Percentiles rank a stretch among this genome's conserved stretches.
These are phyloP conservation scores for Claviceps paspali DNA, from an alignment of 2,329 filamentous ascomycete species.

Conservation along the genomic window DNA sequence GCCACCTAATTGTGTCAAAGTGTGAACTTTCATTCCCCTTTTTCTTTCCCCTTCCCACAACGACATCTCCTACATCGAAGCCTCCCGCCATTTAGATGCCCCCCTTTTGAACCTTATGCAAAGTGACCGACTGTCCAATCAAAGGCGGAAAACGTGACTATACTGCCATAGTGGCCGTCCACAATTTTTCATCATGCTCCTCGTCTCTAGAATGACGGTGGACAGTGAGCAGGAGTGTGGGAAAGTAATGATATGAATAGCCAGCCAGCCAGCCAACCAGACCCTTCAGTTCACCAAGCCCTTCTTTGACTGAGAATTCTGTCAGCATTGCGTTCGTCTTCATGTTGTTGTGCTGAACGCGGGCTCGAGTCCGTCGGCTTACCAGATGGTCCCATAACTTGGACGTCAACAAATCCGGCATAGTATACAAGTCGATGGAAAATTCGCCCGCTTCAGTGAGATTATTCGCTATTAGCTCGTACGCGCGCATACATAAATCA, in stretches of 20 bases:
- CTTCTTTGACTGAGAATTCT: slow-evolving; percentile 25
- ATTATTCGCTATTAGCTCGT: slow-evolving; percentile 21
- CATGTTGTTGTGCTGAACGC: background rate
- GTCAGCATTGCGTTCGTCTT: no score
- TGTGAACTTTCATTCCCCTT: no score
- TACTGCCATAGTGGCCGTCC: background rate
- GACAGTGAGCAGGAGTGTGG: background rate
- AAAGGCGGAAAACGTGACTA: background rate
- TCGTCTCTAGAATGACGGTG: background rate
- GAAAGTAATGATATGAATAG: background rate
- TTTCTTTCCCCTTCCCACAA: no score
- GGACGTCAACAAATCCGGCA: slow-evolving; percentile 77
- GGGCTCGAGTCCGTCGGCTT: slow-evolving; percentile 11
- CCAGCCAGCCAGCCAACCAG: no score
- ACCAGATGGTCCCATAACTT: slow-evolving; percentile 84
- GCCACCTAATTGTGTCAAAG: no score
- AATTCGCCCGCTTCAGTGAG: slow-evolving; percentile 67
- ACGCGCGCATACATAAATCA: slow-evolving; percentile 13
- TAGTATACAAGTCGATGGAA: slow-evolving; percentile 94
- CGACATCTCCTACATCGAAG: no score
- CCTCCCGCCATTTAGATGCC: no score
- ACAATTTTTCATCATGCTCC: background rate
- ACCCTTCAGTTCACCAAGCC: slow-evolving; percentile 18
- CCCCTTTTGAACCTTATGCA: no score
- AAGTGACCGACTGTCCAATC: background rate